These are phyloP conservation scores for Zoysia japonica DNA, from an alignment of 176 grass and related monocot genomes.

Conservation along the genomic window DNA sequence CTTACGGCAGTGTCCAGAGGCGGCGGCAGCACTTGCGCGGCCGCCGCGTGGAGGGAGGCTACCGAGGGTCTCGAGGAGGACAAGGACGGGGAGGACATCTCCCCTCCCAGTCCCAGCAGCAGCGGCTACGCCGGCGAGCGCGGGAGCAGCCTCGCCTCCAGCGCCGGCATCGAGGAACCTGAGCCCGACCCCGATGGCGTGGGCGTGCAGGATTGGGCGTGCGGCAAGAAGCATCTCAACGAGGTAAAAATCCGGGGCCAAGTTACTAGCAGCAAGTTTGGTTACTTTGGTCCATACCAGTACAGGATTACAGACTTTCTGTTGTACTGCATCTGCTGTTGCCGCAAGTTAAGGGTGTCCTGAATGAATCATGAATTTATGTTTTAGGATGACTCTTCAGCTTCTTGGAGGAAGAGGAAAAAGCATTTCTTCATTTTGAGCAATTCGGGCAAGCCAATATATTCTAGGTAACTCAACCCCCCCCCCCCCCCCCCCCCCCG, in stretches of 20 bases:
- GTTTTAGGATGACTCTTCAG: conserved; percentile 81
- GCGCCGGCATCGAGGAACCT: conserved; percentile 55
- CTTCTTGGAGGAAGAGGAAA: conserved; percentile 96
- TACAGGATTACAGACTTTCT: background rate
- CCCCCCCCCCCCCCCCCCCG: no score
- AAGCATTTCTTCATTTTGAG: conserved; percentile 97
- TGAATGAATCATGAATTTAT: background rate
- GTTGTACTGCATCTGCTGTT: background rate
- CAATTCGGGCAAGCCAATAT: conserved; percentile 96
- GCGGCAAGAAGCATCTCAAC: conserved; percentile 69
- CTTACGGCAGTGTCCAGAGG: conserved; percentile 50
- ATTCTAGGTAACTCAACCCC: conserved; percentile 56
- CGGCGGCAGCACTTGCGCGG: conserved; percentile 33
- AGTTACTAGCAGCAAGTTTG: background rate
- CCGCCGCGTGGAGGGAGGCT: conserved; percentile 36
- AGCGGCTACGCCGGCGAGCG: conserved; percentile 89
- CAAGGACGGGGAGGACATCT: conserved; percentile 39
- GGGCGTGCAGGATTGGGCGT: conserved; percentile 54
- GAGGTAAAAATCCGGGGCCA: conserved; percentile 52
- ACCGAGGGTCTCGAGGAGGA: conserved; percentile 38
- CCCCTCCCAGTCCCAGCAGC: conserved; percentile 78
- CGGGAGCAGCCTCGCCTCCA: conserved; percentile 79
- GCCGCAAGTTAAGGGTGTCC: background rate
- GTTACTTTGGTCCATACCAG: no score
- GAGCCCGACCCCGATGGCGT: conserved; percentile 21